A percentile compares a stretch with the other conserved stretches of the same genome.
phyloP scores from a whole-genome alignment of 352 stramenopile species.

The Globisporangium cystogenes region DNA sequence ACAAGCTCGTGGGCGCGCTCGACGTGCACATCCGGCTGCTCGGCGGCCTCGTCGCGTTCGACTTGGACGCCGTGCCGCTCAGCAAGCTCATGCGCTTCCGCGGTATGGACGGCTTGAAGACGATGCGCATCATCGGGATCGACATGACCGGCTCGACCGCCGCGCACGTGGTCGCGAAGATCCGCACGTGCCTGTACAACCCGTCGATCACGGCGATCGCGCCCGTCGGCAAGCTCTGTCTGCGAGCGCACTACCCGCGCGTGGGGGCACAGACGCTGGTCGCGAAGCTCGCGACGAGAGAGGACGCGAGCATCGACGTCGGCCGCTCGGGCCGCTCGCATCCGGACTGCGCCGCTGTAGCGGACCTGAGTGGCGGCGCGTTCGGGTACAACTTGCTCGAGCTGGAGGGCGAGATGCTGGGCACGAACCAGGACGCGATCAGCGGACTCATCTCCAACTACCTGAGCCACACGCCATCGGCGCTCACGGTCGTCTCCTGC shows the following conservation, averaged over 20 bases:
- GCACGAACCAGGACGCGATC: constrained; percentile 52
- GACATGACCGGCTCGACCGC: constrained; percentile 61
- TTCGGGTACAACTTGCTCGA: constrained; percentile 70
- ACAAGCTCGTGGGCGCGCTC: constrained; percentile 44
- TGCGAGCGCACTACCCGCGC: constrained; percentile 52
- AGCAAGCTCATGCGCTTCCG: constrained; percentile 51
- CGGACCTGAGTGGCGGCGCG: constrained; percentile 20
- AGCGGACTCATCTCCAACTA: constrained; percentile 77
- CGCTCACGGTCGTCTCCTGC: constrained; percentile 61
- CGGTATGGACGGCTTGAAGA: constrained; percentile 56
- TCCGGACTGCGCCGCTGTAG: constrained; percentile 40
- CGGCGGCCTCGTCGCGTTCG: constrained; percentile 41
- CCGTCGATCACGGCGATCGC: constrained; percentile 67
- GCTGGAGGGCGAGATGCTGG: constrained; percentile 60
- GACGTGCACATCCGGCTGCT: constrained; percentile 48
- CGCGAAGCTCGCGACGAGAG: constrained; percentile 38
- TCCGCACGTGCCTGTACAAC: constrained; percentile 80
- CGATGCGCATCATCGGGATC: constrained; percentile 57
- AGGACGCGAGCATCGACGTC: constrained; percentile 34
- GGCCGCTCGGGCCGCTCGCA: constrained; percentile 40
- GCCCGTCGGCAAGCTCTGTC: constrained; percentile 58
- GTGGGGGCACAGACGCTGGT: constrained; percentile 34
- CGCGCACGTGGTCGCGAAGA: constrained; percentile 47
- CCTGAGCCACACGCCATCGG: constrained; percentile 46
- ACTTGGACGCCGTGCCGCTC: constrained; percentile 34